These are phyloP conservation scores for Eimeria tenella DNA, from an alignment of 169 alveolate genomes.

Conservation along the genomic window DNA sequence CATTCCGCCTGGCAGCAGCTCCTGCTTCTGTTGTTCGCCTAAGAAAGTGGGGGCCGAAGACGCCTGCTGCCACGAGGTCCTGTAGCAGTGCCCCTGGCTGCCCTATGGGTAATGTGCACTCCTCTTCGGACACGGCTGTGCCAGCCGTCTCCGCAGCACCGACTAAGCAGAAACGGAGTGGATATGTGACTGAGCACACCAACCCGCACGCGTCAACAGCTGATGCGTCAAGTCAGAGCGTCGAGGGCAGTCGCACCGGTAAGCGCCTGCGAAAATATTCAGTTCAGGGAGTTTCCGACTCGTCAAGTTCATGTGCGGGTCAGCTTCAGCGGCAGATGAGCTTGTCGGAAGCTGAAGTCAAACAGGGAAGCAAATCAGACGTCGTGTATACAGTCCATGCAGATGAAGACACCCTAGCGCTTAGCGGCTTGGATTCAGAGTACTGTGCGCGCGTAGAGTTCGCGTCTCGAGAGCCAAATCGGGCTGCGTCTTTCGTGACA, in stretches of 20 bases:
- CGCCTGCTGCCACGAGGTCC: not conserved
- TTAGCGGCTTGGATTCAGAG: constrained; percentile 65
- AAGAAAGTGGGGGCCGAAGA: not conserved
- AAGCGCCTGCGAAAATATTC: not conserved
- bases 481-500: not conserved
- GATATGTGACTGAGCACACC: constrained; percentile 1
- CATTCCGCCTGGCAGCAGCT: constrained; percentile 66
- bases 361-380: not conserved
- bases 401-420: constrained; percentile 65
- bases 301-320: not conserved
- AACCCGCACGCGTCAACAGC: constrained; percentile 37
- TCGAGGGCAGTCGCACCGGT: not conserved
- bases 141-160: not conserved
- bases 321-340: not conserved
- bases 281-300: not conserved
- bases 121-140: constrained; percentile 2
- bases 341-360: not conserved
- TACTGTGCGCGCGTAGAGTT: constrained; percentile 65
- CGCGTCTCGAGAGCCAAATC: constrained; percentile 16
- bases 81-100: not conserved
- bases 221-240: constrained; percentile 4
- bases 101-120: not conserved
- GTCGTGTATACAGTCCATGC: constrained; percentile 65
- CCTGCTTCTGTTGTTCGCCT: constrained; percentile 18
- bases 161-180: not conserved